Evolutionary conservation across 495 filamentous ascomycete species (phyloP).

Genomic region (Cudoniella acicularis): DNA sequence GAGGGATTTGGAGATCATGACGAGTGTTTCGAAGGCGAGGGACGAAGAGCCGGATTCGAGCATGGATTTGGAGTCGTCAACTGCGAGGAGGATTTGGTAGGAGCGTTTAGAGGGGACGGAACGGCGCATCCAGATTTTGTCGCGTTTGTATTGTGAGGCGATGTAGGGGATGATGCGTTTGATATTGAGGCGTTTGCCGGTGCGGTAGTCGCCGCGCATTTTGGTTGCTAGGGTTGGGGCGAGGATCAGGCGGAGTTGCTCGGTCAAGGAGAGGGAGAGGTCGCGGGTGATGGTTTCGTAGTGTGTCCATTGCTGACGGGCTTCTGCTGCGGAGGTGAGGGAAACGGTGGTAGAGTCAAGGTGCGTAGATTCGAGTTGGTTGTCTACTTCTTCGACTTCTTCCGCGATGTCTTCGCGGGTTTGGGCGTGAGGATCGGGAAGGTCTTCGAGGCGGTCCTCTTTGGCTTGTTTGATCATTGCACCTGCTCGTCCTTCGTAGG

Average conservation of each 20-base stretch:
- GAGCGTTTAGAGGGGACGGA: conserved; percentile 84
- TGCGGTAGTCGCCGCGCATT: conserved; percentile 93
- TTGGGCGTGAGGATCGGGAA: conserved; percentile 22
- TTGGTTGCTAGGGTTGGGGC: conserved; percentile 93
- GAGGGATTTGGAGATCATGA: conserved; percentile 78
- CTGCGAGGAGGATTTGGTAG: conserved; percentile 95
- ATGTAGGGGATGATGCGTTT: conserved; percentile 99
- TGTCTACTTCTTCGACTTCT: conserved; percentile 67
- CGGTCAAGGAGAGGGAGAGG: conserved; percentile 82
- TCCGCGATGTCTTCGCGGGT: conserved; percentile 38
- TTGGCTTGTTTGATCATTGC: conserved; percentile 37
- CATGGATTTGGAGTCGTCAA: conserved; percentile 96
- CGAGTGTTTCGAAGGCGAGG: conserved; percentile 87
- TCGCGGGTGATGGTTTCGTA: conserved; percentile 80
- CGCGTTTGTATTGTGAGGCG: conserved; percentile 92
- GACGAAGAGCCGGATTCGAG: conserved; percentile 61
- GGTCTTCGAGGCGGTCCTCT: conserved; percentile 23
- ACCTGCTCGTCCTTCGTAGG: conserved; percentile 29
- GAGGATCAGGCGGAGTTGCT: conserved; percentile 92
- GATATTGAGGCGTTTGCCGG: conserved; percentile 97
- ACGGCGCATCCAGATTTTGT: conserved; percentile 99
- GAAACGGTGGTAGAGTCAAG: conserved; percentile 44
- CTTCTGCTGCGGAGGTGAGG: conserved; percentile 45
- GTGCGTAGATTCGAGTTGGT: conserved; percentile 68
- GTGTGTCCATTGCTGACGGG: conserved; percentile 75